Evolutionary conservation across 306 rosid genomes (phyloP).

Genomic region (Calophaca sinica): DNA sequence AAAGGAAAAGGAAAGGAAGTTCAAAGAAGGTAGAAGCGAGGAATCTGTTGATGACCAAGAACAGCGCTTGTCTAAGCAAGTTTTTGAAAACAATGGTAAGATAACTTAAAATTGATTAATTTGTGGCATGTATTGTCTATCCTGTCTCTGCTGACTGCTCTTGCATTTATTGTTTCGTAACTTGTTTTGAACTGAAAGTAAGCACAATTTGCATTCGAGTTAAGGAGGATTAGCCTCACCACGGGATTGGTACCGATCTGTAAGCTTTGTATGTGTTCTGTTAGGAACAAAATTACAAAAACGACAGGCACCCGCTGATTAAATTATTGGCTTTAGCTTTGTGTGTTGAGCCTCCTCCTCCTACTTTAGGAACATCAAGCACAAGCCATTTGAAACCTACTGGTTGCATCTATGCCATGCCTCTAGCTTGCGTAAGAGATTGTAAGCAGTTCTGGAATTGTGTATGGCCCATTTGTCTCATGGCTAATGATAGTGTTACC

Average conservation of each 20-base stretch:
- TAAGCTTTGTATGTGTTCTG: conserved; percentile 3
- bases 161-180: conserved; percentile 21
- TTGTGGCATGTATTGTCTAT: conserved; percentile 15
- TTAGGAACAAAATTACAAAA: conserved; percentile 5
- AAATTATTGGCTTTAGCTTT: not conserved
- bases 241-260: not conserved
- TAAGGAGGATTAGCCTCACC: conserved; percentile 6
- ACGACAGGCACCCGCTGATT: not conserved
- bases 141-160: not conserved
- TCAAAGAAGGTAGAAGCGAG: conserved; percentile 75
- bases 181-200: conserved; percentile 34
- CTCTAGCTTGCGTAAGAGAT: not conserved
- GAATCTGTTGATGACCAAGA: conserved; percentile 69
- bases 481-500: not conserved
- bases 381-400: conserved; percentile 14
- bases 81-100: conserved; percentile 82
- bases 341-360: not conserved
- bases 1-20: conserved; percentile 71
- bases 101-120: conserved; percentile 53
- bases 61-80: conserved; percentile 66
- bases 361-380: not conserved
- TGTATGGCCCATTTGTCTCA: conserved; percentile 9
- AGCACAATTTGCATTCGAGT: not conserved
- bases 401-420: not conserved
- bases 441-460: conserved; percentile 21